Evolutionary conservation across 345 rosid species (phyloP).

Genomic region (Heritiera littoralis): DNA sequence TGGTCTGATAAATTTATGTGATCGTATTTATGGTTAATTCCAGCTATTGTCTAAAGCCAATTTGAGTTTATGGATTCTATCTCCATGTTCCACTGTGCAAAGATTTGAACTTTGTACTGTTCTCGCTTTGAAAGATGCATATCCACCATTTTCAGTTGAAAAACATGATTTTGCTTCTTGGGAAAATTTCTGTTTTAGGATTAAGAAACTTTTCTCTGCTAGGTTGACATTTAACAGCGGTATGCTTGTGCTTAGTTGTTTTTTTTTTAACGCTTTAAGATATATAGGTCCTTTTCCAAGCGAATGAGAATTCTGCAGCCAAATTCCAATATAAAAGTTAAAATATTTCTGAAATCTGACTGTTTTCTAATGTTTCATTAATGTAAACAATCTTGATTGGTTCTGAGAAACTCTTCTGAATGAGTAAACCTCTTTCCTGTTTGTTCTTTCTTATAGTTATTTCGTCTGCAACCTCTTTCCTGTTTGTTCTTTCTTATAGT

Average conservation of each 20-base stretch:
- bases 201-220: not conserved
- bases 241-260: not conserved
- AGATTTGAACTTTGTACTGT: not conserved
- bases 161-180: not conserved
- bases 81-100: not conserved
- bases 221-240: not conserved
- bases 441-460: not conserved
- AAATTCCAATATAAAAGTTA: not conserved
- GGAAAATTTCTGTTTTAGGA: not conserved
- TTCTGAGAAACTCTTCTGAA: not conserved
- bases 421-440: not conserved
- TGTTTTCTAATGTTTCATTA: not conserved
- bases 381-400: not conserved
- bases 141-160: not conserved
- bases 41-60: not conserved
- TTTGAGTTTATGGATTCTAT: not conserved
- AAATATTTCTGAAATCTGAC: not conserved
- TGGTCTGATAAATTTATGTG: not conserved
- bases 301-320: not conserved
- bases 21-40: not conserved
- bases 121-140: not conserved
- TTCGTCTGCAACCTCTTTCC: not conserved
- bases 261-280: not conserved
- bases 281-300: not conserved
- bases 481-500: not conserved